A percentile compares a stretch with the other conserved stretches of the same genome.
Conservation (phyloP, 805 yeast genomes). For the Cyberlindnera japonica region DNA sequence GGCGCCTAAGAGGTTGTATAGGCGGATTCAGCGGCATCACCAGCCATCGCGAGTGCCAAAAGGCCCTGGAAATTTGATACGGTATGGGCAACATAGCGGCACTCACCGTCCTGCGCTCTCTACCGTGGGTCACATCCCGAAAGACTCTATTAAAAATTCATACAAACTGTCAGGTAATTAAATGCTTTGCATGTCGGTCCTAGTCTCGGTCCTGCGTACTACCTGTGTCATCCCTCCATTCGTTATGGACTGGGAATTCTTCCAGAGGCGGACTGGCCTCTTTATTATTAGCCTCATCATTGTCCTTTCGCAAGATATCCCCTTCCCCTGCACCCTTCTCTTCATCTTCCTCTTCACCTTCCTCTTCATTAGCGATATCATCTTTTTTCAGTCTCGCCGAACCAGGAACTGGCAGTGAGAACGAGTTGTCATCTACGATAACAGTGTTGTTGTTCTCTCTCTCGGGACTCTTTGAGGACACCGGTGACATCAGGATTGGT, state of each 20-base stretch:
- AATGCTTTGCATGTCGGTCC: neutral
- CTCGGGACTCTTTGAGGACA: neutral
- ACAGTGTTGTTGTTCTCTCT: conserved; percentile 3
- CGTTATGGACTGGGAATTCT: conserved; percentile 11
- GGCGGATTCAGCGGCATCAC: too few species aligned
- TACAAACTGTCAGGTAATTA: neutral
- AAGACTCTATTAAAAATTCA: too few species aligned
- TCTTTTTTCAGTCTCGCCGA: conserved; percentile 17
- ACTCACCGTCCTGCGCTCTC: too few species aligned
- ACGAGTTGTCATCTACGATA: conserved; percentile 43
- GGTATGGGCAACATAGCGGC: neutral
- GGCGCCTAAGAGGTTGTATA: too few species aligned
- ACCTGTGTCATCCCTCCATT: conserved; percentile 5
- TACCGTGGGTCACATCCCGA: too few species aligned
- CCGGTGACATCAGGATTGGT: conserved; percentile 16
- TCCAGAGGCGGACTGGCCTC: conserved; percentile 11
- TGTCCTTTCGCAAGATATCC: neutral
- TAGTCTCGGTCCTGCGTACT: neutral
- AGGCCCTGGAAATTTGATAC: neutral
- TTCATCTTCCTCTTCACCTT: neutral
- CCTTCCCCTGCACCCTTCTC: neutral
- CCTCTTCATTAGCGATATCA: neutral
- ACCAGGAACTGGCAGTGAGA: conserved; percentile 44
- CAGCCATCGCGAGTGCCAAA: too few species aligned
- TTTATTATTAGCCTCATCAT: neutral